Conservation (phyloP, 495 filamentous ascomycete species). For the Staphylotrichum longicolle region DNA sequence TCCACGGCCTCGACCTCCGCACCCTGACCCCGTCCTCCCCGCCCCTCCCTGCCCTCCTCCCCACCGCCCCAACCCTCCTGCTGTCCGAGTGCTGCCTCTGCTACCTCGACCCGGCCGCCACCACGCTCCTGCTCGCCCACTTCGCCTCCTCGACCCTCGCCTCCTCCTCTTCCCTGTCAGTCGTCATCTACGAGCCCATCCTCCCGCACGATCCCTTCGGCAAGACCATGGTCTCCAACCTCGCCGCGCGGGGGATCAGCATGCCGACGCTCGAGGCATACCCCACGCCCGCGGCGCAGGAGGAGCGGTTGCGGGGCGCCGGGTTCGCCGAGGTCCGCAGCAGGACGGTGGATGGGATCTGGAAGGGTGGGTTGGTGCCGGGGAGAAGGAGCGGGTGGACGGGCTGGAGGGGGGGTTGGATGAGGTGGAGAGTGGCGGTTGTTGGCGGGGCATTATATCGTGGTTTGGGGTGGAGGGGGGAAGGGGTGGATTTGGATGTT, state of each 20-base stretch:
- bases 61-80: slow-evolving; percentile 69
- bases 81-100: slow-evolving; percentile 93
- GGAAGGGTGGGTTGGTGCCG: slow-evolving; percentile 65
- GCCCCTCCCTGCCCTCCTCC: slow-evolving; percentile 36
- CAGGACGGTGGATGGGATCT: slow-evolving; percentile 70
- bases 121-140: slow-evolving; percentile 61
- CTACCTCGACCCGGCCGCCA: slow-evolving; percentile 67
- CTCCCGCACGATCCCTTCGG: slow-evolving; percentile 82
- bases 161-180: slow-evolving; percentile 47
- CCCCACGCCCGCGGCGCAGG: slow-evolving; percentile 62
- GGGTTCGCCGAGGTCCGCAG: slow-evolving; percentile 59
- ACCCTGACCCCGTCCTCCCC: slow-evolving; percentile 41
- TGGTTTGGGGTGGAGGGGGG: slow-evolving; percentile 64
- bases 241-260: slow-evolving; percentile 77
- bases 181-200: slow-evolving; percentile 89
- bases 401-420: slow-evolving; percentile 84
- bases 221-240: slow-evolving; percentile 83
- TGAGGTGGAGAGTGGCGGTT: slow-evolving; percentile 95
- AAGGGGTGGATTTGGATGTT: slow-evolving; percentile 29
- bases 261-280: slow-evolving; percentile 80
- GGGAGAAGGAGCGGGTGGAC: slow-evolving; percentile 80
- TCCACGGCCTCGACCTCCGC: slow-evolving; percentile 82
- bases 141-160: slow-evolving; percentile 49
- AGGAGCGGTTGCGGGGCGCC: slow-evolving; percentile 56
- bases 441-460: slow-evolving; percentile 83